Conservation (phyloP, 2,329 filamentous ascomycete genomes). For the Elsinoe australis region DNA sequence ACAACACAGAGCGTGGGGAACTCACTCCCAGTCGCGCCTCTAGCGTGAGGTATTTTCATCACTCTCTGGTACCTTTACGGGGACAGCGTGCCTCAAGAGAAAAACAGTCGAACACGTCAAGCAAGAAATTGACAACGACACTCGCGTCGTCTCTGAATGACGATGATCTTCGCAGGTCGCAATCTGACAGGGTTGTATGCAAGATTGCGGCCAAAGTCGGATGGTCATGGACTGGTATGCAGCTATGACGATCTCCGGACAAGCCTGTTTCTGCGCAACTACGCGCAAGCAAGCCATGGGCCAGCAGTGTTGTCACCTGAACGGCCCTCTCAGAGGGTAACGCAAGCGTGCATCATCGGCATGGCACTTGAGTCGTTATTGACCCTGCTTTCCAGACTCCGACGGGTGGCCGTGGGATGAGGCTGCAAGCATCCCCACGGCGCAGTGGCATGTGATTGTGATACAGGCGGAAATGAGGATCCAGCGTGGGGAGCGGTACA, state of each 20-base stretch:
- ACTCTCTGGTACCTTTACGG: neutral
- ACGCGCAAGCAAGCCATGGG: constrained; percentile 7
- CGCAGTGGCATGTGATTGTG: neutral
- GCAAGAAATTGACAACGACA: neutral
- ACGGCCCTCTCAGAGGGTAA: constrained; percentile 5
- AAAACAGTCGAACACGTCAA: neutral
- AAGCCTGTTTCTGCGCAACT: constrained; percentile 8
- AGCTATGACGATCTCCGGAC: constrained; percentile 8
- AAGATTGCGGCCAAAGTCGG: constrained; percentile 9
- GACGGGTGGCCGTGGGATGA: constrained; percentile 5
- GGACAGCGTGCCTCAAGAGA: neutral
- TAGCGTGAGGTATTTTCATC: constrained; percentile 14
- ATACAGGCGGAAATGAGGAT: constrained; percentile 11
- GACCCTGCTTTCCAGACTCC: constrained; percentile 6
- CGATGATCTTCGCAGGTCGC: neutral
- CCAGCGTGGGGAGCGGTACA: constrained; percentile 6
- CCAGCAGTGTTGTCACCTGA: constrained; percentile 11
- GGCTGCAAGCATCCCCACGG: neutral
- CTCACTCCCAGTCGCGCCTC: constrained; percentile 2
- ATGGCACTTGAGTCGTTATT: constrained; percentile 2
- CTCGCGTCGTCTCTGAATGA: neutral
- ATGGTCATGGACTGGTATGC: constrained; percentile 3
- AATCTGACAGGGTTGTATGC: neutral
- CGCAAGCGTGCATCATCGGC: constrained; percentile 11
- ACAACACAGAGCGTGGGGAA: constrained; percentile 16